Base-by-base conservation (phyloP, 352 stramenopile genomes). In the Pythium sukuiense region DNA sequence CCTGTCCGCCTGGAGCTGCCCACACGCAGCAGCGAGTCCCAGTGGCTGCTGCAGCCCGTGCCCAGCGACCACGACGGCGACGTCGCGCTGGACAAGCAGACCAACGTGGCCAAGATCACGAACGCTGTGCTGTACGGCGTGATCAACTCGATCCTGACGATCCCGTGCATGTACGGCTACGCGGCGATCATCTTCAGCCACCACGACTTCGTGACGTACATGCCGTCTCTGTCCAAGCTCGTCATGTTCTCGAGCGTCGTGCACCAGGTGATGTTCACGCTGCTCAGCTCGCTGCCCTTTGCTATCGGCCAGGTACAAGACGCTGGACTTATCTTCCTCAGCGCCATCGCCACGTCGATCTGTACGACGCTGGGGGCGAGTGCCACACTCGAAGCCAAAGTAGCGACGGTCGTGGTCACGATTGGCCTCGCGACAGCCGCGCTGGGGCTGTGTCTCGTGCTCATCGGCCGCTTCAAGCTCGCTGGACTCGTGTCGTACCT, bases 271-370 rank as follows among this genome's bases (percentile, higher is more conserved):
- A 90, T 95, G 77, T 93, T 93, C 67, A 95, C 87, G 2, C 57
- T 89, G 11, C 82, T 98, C 55, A 98, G 87, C 55, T 92, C 89
- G 35, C 73, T 99, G 39, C 91, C 93, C 0, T 99, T 99, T 77
- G 96, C 97, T 9, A 98, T 99, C 37, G 97, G 97, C 14, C 96
- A 98, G 69, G 97, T 99, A 1, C 97, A 99, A 74, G 97, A 99
- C 72, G 96, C 97, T 5, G 97, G 97, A 0, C 85, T 99, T 2
- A 99, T 99, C 69, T 99, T 99, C 76, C 79, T 99, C 20, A 95
- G 79, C 52, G 83, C 85, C 54, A 99, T 99, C 60, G 94, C 97
- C 0, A 88, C 75, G 73, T 98, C 83, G 73, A 92, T 93, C 55
- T 97, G 71, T 78, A 88, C 72, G 45, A 83, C 68, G 76, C 70